These are phyloP conservation scores for Suhomyces taliae DNA, from an alignment of 1,139 yeast genomes.

Conservation along the genomic window DNA sequence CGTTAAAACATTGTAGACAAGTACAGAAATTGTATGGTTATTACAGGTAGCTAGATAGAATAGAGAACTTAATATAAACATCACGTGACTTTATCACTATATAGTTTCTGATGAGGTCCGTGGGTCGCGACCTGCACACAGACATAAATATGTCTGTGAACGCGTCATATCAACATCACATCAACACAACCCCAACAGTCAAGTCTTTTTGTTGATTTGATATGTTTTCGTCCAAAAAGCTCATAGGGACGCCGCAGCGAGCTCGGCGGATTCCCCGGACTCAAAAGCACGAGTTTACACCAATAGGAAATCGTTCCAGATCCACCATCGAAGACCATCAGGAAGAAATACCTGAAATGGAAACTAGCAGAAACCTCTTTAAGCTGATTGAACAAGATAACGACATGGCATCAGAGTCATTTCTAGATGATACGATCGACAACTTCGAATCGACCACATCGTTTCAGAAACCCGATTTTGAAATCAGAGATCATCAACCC, in stretches of 20 bases:
- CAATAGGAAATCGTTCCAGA: slow-evolving; percentile 32
- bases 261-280: slow-evolving; percentile 4
- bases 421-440: slow-evolving; percentile 36
- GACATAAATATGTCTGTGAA: no score
- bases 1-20: no score
- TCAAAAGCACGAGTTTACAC: slow-evolving; percentile 39
- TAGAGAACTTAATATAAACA: no score
- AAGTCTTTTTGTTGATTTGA: background rate
- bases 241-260: slow-evolving; percentile 31
- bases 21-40: no score
- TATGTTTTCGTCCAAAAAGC: slow-evolving; percentile 20
- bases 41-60: background rate
- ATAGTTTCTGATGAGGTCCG: no score
- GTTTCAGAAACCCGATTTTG: slow-evolving; percentile 2
- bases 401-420: slow-evolving; percentile 9
- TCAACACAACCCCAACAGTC: slow-evolving; percentile 1
- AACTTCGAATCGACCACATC: slow-evolving; percentile 15
- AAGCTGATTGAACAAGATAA: slow-evolving; percentile 14
- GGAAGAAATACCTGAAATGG: background rate
- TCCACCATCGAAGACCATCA: slow-evolving; percentile 8
- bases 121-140: no score
- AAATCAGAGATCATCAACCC: background rate
- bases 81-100: no score
- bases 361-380: slow-evolving; percentile 12
- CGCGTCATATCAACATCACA: background rate